Percentiles rank a stretch among this genome's conserved stretches.
These are phyloP conservation scores for Alternaria viburni DNA, from an alignment of 2,329 filamentous ascomycete genomes.

Conservation along the genomic window DNA sequence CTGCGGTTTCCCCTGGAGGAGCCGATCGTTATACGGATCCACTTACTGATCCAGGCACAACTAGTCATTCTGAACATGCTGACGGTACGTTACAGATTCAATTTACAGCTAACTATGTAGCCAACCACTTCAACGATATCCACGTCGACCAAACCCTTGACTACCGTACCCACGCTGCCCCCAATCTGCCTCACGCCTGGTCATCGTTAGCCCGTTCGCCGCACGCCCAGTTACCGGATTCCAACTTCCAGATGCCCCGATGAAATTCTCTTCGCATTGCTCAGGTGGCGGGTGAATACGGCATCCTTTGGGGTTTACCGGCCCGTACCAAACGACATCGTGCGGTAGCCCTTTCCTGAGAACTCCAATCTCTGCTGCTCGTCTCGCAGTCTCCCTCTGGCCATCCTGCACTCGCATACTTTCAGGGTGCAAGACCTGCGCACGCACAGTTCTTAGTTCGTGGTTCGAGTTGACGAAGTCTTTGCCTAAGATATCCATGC, in stretches of 20 bases:
- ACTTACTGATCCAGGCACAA: background rate
- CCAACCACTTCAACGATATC: background rate
- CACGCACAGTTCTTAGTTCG: background rate
- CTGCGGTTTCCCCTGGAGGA: background rate
- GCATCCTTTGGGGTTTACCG: background rate
- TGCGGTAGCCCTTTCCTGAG: background rate
- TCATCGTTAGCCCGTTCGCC: background rate
- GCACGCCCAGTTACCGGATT: background rate
- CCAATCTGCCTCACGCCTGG: background rate
- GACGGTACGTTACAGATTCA: background rate
- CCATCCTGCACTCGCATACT: background rate
- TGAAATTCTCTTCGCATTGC: background rate
- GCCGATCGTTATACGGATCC: background rate
- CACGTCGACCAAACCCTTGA: background rate
- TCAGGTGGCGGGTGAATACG: background rate
- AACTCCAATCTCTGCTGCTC: background rate
- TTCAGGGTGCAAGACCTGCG: background rate
- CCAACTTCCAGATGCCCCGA: background rate
- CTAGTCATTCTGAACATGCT: background rate
- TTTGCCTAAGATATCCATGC: background rate
- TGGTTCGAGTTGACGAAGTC: background rate
- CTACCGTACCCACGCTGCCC: background rate
- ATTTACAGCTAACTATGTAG: background rate
- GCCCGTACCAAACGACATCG: background rate
- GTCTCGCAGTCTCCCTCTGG: background rate